These are phyloP conservation scores for Lactifluus pinguis DNA, from an alignment of 768 basidiomycete genomes.

Conservation along the genomic window DNA sequence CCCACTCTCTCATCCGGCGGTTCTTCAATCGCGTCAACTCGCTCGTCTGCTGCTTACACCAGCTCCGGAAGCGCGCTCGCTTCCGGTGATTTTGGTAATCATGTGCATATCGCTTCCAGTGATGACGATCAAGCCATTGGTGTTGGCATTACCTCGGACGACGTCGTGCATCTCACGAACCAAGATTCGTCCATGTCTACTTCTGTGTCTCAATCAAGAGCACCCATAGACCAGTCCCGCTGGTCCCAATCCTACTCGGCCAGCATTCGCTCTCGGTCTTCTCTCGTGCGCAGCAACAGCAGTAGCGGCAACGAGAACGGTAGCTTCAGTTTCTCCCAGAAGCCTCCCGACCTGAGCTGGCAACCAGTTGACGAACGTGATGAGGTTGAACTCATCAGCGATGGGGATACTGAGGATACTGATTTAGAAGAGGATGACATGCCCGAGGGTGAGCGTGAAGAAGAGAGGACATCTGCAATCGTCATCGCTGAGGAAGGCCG, in stretches of 20 bases:
- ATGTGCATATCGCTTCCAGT: slow-evolving; percentile 56
- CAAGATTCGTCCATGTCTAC: slow-evolving; percentile 40
- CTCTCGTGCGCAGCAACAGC: slow-evolving; percentile 46
- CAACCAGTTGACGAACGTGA: slow-evolving; percentile 64
- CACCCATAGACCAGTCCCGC: slow-evolving; percentile 52
- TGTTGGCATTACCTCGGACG: slow-evolving; percentile 58
- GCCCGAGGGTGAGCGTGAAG: slow-evolving; percentile 40
- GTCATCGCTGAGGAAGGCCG: slow-evolving; percentile 79
- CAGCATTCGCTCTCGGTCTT: slow-evolving; percentile 59
- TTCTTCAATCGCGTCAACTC: slow-evolving; percentile 61
- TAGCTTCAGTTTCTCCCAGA: slow-evolving; percentile 43
- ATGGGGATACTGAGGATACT: slow-evolving; percentile 41
- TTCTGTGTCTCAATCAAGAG: slow-evolving; percentile 38
- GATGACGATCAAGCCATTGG: slow-evolving; percentile 47
- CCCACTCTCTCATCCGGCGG: slow-evolving; percentile 63
- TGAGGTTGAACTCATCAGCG: slow-evolving; percentile 49
- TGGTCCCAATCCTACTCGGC: slow-evolving; percentile 70
- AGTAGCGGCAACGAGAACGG: slow-evolving; percentile 31
- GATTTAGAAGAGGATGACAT: slow-evolving; percentile 35
- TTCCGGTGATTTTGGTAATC: slow-evolving; percentile 47
- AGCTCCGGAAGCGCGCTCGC: slow-evolving; percentile 55
- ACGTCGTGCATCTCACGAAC: slow-evolving; percentile 50
- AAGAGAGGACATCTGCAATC: slow-evolving; percentile 67
- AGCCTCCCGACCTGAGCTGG: slow-evolving; percentile 70
- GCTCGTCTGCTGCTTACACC: slow-evolving; percentile 74